Evolutionary conservation across 2,329 filamentous ascomycete genomes (phyloP), one percentile per base, ranked within the genome.

Genomic region (Sporothrix mexicana): DNA sequence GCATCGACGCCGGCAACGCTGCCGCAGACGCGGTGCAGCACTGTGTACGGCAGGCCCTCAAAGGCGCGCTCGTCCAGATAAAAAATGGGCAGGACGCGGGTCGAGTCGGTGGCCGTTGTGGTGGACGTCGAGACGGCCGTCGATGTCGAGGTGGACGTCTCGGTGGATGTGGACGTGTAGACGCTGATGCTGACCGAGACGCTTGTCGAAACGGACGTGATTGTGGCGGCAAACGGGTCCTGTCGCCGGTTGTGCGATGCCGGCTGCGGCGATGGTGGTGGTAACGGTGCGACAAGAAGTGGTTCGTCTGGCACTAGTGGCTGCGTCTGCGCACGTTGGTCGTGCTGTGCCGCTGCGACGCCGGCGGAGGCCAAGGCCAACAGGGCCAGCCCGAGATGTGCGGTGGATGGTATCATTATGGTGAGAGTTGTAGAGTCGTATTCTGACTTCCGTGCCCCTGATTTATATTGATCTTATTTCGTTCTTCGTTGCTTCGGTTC

Each of bases 21-120:
- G 70, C 77, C 77, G 6, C 74, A 76, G 73, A 75, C 77, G 12
- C 74, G 75, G 72, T 78, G 76, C 71, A 77, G 75, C 15, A 77
- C 57, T 20, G 77, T 77, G 72, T 77, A 78, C 0, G 77, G 77
- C 43, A 77, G 73, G 36, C 75, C 76, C 57, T 78, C 77, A 68
- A 77, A 76, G 55, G 71, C 76, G 3, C 75, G 76, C 68, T 77
- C 75, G 74, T 77, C 75, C 67, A 78, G 74, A 74, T 75, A 78
- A 73, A 77, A 79, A 66, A 79, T 72, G 47, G 75, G 74, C 67
- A 78, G 73, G 12, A 77, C 72, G 45, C 66, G 71, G 53, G 76
- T 78, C 13, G 75, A 30, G 23, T 72, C 71, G n/a, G 74, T 71
- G 17, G 75, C 74, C 8, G 73, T 74, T 3, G 73, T 47, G 17